Evolutionary conservation across 192 early-diverging fungal species (phyloP), one percentile per base, ranked within the genome.

Genomic region (Coemansia sp.): DNA sequence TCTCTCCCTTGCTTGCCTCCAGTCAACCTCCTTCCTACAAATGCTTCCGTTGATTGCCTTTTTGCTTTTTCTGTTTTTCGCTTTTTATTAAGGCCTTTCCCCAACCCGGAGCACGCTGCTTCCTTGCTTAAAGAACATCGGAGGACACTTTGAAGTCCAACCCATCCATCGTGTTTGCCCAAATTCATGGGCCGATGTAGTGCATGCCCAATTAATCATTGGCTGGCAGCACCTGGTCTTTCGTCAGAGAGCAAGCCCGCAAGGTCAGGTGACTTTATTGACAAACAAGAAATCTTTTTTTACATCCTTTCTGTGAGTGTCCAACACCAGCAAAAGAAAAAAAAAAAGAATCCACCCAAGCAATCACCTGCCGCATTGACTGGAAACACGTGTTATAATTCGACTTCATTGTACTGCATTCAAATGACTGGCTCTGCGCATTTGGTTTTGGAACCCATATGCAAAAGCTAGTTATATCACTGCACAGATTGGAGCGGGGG

Each of bases 11-110:
- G 38, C 38, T 55, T 28, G 1, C 23, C 6, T 28, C 6, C 51
- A 55, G 51, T 55, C 51, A 55, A 31, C 14, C 26, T 5, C 48
- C 24, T 14, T 11, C 48, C 14, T n/a, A n/a, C 26, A 9, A 14
- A 33, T 55, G 51, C 51, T 16, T 33, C 51, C 24, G 24, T 16
- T 55, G 51, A 55, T 14, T 55, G 51, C 51, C 51, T 55, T 55
- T 55, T 14, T 3, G 31, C 51, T 55, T 55, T 55, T 14, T 2
- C n/a, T 9, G 26, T 2, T 10, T 13, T 55, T 26, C 14, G 24
- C 9, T 51, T 26, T 51, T 20, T 28, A 51, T 11, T 14, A 51
- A 9, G 14, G n/a, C 24, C 14, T 11, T 9, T 5, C 24, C 51
- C 51, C 51, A 55, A 55, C 51, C 16, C 51, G 51, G 24, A 55